These are phyloP conservation scores for Phytophthora parvispora DNA, from an alignment of 352 stramenopile genomes.

Conservation along the genomic window DNA sequence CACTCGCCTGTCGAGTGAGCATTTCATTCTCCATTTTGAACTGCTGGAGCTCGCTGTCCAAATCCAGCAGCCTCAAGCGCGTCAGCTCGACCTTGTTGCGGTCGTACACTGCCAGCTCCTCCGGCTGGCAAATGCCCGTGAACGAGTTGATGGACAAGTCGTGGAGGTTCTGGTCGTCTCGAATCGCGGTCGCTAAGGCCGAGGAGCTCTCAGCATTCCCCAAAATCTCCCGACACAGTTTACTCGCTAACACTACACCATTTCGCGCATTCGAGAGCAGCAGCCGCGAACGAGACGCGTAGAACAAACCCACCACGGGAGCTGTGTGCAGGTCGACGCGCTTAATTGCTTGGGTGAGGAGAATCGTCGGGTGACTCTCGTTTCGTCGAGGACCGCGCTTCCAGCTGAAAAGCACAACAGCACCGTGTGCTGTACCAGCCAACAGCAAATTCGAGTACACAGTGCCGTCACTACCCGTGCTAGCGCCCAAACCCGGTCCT, in stretches of 20 bases:
- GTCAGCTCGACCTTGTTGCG: conserved; percentile 62
- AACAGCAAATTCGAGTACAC: conserved; percentile 52
- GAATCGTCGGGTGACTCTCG: conserved; percentile 34
- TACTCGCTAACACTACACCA: conserved; percentile 58
- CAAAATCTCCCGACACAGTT: conserved; percentile 14
- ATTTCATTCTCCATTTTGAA: conserved; percentile 82
- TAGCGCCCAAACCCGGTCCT: conserved; percentile 28
- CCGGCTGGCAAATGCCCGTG: conserved; percentile 52
- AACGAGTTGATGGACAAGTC: conserved; percentile 27
- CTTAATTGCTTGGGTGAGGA: conserved; percentile 36
- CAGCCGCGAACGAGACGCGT: conserved; percentile 26
- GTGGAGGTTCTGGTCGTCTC: conserved; percentile 33
- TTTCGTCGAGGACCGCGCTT: conserved; percentile 29
- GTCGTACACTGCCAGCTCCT: conserved; percentile 71
- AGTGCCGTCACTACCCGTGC: conserved; percentile 2
- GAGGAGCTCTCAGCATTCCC: conserved; percentile 16
- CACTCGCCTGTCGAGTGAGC: conserved; percentile 54
- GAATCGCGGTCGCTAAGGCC: conserved; percentile 18
- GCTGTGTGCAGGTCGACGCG: conserved; percentile 63
- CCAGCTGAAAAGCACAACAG: conserved; percentile 64
- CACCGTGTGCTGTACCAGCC: conserved; percentile 47
- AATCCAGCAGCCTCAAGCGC: conserved; percentile 62
- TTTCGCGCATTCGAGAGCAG: conserved; percentile 54
- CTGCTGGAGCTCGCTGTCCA: conserved; percentile 75
- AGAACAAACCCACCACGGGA: conserved; percentile 55